Percentiles rank a stretch among this genome's conserved stretches.
Conservation (phyloP, 2,329 filamentous ascomycete genomes). For the Venturiaceae sp. region DNA sequence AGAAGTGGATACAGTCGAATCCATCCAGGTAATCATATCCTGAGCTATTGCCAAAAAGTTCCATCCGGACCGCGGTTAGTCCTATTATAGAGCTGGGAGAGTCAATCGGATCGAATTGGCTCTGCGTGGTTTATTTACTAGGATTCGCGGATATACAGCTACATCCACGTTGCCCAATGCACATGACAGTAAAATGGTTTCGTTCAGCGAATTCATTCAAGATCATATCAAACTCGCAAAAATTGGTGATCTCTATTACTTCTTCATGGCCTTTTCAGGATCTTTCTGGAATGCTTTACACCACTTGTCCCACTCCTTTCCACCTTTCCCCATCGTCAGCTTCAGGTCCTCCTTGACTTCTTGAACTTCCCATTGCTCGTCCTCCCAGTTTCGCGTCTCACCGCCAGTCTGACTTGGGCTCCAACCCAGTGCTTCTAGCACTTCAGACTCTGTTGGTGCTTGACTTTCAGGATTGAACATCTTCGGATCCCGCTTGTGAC, state of each 20-base stretch:
- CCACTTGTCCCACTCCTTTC: slow-evolving; percentile 31
- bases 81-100: too few species aligned
- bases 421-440: slow-evolving; percentile 35
- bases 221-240: not conserved
- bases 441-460: slow-evolving; percentile 27
- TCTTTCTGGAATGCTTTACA: slow-evolving; percentile 26
- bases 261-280: slow-evolving; percentile 28
- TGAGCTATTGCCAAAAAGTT: too few species aligned
- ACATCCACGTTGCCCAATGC: not conserved
- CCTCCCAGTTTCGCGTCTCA: slow-evolving; percentile 29
- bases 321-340: slow-evolving; percentile 27
- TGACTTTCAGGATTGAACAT: slow-evolving; percentile 22
- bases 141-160: too few species aligned
- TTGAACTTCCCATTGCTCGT: slow-evolving; percentile 31
- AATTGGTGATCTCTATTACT: too few species aligned
- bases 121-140: too few species aligned
- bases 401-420: slow-evolving; percentile 22
- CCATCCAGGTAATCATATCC: too few species aligned
- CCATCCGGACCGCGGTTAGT: too few species aligned
- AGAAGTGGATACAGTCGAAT: too few species aligned
- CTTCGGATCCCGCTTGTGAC: slow-evolving; percentile 24
- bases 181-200: too few species aligned
- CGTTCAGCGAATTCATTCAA: too few species aligned
- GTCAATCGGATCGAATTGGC: too few species aligned
- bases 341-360: slow-evolving; percentile 33